phyloP scores from a whole-genome alignment of 306 rosid species.

The Rubus parviflorus region DNA sequence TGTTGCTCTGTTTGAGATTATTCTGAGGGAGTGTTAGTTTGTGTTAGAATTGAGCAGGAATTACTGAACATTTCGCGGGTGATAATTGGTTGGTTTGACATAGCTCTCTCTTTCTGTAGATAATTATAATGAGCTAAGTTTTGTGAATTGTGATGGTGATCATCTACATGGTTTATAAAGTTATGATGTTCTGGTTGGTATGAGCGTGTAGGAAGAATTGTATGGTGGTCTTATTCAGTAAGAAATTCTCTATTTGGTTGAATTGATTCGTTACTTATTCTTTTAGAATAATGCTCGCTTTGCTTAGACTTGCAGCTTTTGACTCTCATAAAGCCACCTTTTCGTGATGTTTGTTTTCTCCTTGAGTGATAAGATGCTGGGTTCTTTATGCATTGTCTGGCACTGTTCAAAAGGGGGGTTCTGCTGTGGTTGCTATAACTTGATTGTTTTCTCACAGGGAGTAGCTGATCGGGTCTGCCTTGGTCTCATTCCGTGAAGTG shows the following conservation, averaged over 20 bases:
- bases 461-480: constrained; percentile 93
- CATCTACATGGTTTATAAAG: not conserved
- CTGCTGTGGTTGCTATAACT: constrained; percentile 1
- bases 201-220: not conserved
- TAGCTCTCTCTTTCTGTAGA: not conserved
- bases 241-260: not conserved
- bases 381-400: not conserved
- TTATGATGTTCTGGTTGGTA: not conserved
- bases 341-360: not conserved
- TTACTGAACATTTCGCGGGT: not conserved
- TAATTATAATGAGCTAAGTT: not conserved
- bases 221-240: not conserved
- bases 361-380: not conserved
- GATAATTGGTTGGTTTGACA: not conserved
- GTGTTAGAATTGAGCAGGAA: not conserved
- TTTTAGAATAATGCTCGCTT: too few species aligned
- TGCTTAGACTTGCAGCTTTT: not conserved
- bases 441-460: constrained; percentile 44
- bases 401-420: constrained; percentile 2
- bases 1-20: not conserved
- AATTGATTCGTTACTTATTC: too few species aligned
- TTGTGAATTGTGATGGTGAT: not conserved
- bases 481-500: constrained; percentile 91
- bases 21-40: not conserved
- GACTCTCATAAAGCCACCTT: not conserved